phyloP scores from a whole-genome alignment of 2,329 filamentous ascomycete species.

The Esteya vermicola region DNA sequence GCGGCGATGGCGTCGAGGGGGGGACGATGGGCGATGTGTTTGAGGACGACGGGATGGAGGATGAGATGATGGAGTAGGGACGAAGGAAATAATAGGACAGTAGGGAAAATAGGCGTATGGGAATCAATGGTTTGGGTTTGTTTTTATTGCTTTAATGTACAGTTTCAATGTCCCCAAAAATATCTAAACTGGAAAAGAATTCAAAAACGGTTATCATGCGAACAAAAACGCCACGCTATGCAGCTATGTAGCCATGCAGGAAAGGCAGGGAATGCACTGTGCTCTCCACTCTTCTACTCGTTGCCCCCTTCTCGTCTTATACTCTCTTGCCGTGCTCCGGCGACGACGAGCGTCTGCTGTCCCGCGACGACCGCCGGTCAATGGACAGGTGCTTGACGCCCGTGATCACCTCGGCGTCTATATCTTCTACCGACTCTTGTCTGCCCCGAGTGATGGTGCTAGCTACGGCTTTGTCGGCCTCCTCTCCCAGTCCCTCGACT shows the following conservation, averaged over 20 bases:
- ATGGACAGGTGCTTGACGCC: conserved; percentile 40
- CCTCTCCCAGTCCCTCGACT: conserved; percentile 9
- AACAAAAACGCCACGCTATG: conserved; percentile 11
- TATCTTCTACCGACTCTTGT: conserved; percentile 24
- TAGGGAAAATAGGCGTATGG: background rate
- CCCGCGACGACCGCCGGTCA: too few species aligned
- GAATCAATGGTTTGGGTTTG: background rate
- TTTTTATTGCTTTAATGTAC: background rate
- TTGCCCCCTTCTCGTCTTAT: conserved; percentile 13
- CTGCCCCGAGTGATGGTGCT: background rate
- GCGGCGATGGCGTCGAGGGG: conserved; percentile 39
- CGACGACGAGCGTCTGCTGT: too few species aligned
- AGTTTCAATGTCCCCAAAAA: background rate
- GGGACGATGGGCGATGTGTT: conserved; percentile 33
- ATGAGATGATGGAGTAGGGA: conserved; percentile 19
- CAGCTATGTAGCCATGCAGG: background rate
- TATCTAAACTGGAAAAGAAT: background rate
- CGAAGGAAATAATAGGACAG: too few species aligned
- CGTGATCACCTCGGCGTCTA: conserved; percentile 43
- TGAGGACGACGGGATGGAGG: conserved; percentile 19
- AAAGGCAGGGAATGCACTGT: too few species aligned
- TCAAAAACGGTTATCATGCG: background rate
- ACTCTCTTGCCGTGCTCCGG: too few species aligned
- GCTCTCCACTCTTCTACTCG: background rate
- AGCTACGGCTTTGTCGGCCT: conserved; percentile 1